These are phyloP conservation scores for Paecilomyces formosus DNA, from an alignment of 2,329 filamentous ascomycete species.

Conservation along the genomic window DNA sequence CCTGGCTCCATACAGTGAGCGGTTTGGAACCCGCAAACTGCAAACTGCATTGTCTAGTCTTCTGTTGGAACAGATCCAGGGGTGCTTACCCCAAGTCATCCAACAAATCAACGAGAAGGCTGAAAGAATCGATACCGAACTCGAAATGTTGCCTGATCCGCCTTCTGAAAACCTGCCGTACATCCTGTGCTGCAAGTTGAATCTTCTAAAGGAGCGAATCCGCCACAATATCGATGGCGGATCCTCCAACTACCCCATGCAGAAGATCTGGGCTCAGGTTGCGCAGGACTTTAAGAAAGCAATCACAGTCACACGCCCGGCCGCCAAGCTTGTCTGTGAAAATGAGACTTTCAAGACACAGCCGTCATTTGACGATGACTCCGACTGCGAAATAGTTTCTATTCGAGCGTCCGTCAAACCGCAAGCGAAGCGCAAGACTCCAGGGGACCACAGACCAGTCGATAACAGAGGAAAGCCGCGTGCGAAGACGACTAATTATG, in stretches of 20 bases:
- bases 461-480: conserved; percentile 1
- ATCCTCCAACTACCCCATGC: conserved; percentile 30
- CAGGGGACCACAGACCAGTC: not conserved
- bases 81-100: conserved; percentile 26
- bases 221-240: conserved; percentile 48
- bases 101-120: conserved; percentile 42
- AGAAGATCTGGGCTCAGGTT: conserved; percentile 36
- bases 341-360: conserved; percentile 31
- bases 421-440: conserved; percentile 14
- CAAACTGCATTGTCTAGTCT: conserved; percentile 42
- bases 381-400: conserved; percentile 18
- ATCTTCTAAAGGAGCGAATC: conserved; percentile 49
- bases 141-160: conserved; percentile 58
- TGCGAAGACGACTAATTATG: conserved; percentile 5
- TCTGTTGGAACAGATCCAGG: conserved; percentile 41
- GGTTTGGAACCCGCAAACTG: conserved; percentile 48
- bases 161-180: conserved; percentile 58
- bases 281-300: conserved; percentile 46
- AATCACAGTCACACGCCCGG: conserved; percentile 38
- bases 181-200: conserved; percentile 54
- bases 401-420: not conserved
- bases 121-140: conserved; percentile 44
- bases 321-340: conserved; percentile 20
- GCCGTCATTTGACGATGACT: conserved; percentile 12
- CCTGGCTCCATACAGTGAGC: conserved; percentile 30